Base-by-base conservation (phyloP, 73 alveolate species). In the Paramecium pentaurelia region DNA sequence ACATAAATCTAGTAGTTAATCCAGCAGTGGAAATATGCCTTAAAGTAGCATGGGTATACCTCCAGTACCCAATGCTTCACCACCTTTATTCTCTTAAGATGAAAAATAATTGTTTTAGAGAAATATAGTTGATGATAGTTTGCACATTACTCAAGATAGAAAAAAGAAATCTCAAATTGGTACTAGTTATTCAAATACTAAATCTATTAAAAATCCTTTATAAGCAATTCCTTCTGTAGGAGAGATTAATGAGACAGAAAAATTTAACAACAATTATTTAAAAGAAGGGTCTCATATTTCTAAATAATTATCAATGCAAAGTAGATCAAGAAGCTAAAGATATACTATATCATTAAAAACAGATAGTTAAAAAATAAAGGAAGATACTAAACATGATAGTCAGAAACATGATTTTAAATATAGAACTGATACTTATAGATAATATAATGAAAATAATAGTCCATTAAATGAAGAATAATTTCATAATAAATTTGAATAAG, bases 111-210 rank as follows among this genome's bases (percentile, higher is more conserved):
- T 54, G 32, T 80, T 45, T 49, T 20, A 22, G 30, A 80, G 45
- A 18, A 34, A 80, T 80, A 30, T 4, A 0, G 7, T 71, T 30
- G 91, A 80, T 8, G 91, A 80, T 27, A 80, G 91, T 47, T 25
- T 80, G 12, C 20, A 27, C 14, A 18, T 42, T 16, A 49, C 91
- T 14, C 25, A n/a, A 27, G 91, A 45, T 9, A 40, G 91, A 49
- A 45, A 80, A 64, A 80, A 45, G 45, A 80, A 80, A 80, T 49
- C 91, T n/a, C 18, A 22, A 22, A 80, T 80, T 11, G 91, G 91
- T 8, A 49, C 77, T 6, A 80, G 27, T 10, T 12, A 80, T 32
- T 80, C 91, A 1, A 80, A 80, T 47, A 49, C 91, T 8, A 80
- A 49, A 80, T 75, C 58, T 12, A 16, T 42, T 12, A 75, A 42